A percentile compares a stretch with the other conserved stretches of the same genome.
These are phyloP conservation scores for Jacaranda copaia DNA, from an alignment of 257 asterid species.

Conservation along the genomic window DNA sequence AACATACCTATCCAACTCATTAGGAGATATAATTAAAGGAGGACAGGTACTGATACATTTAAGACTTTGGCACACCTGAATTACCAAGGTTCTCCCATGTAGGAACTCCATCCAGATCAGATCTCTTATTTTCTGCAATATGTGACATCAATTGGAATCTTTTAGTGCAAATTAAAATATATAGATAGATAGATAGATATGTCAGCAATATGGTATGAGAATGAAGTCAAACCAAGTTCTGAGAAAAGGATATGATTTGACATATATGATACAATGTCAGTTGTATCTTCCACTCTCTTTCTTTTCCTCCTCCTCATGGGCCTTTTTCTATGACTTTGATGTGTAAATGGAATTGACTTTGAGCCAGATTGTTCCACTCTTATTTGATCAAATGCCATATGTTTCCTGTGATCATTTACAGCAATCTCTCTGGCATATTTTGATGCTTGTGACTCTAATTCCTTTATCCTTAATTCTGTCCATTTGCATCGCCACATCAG, in stretches of 20 bases:
- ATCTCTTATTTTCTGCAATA: constrained; percentile 68
- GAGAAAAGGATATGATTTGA: constrained; percentile 77
- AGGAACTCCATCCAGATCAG: constrained; percentile 64
- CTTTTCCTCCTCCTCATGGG: constrained; percentile 76
- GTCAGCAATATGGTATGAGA: constrained; percentile 1
- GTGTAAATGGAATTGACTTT: constrained; percentile 55
- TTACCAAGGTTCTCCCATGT: constrained; percentile 63
- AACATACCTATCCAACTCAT: constrained; percentile 20
- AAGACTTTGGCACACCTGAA: constrained; percentile 55
- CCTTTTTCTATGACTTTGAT: constrained; percentile 49
- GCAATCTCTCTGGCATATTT: constrained; percentile 56
- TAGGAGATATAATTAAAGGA: background rate
- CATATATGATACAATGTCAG: constrained; percentile 63
- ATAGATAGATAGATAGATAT: no score
- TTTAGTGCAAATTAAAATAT: background rate
- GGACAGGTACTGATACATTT: background rate
- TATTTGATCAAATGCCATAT: constrained; percentile 46
- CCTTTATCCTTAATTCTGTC: constrained; percentile 80
- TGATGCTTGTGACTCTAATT: constrained; percentile 67
- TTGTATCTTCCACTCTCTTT: constrained; percentile 67
- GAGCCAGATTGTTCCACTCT: constrained; percentile 62
- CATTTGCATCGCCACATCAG: constrained; percentile 97
- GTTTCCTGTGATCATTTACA: constrained; percentile 53
- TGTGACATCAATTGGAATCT: constrained; percentile 17
- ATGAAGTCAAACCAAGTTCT: constrained; percentile 57